Evolutionary conservation across 139 green algal genomes (phyloP).

Genomic region (Coelastrella sp.): DNA sequence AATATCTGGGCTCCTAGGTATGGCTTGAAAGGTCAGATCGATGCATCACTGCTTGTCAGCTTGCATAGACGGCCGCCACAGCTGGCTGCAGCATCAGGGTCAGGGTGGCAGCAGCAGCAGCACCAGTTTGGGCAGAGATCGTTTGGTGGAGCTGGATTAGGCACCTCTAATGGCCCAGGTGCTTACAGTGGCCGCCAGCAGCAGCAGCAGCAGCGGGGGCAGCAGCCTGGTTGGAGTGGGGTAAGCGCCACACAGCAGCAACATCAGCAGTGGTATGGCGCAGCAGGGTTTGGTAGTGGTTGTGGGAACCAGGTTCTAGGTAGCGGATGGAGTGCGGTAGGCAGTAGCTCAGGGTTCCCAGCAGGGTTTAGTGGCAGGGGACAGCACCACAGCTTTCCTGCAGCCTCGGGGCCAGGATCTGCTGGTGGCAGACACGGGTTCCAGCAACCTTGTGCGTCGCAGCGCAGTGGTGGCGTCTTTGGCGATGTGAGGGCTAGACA

Average conservation of each 20-base stretch:
- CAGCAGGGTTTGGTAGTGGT: not conserved
- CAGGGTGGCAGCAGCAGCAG: not conserved
- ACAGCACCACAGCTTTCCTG: too few species aligned
- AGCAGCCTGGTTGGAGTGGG: not conserved
- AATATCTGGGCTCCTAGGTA: conserved; percentile 89
- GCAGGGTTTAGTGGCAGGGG: not conserved
- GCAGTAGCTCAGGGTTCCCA: conserved; percentile 20
- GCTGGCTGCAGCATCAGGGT: conserved; percentile 20
- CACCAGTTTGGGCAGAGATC: too few species aligned
- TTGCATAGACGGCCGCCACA: conserved; percentile 23
- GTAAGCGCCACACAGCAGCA: not conserved
- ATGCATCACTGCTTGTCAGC: conserved; percentile 78
- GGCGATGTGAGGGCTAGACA: not conserved
- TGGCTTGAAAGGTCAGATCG: conserved; percentile 95
- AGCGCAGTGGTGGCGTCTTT: not conserved
- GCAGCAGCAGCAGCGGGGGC: not conserved
- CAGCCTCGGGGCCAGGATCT: too few species aligned
- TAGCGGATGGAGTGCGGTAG: conserved; percentile 43
- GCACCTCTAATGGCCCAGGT: not conserved
- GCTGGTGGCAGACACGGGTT: too few species aligned
- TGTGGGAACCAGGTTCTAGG: not conserved
- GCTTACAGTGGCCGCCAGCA: not conserved
- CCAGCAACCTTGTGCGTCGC: not conserved
- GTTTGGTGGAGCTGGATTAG: not conserved
- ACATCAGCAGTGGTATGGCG: not conserved